These are phyloP conservation scores for Pittosporum tobira DNA, from an alignment of 129 eudicot genomes.

Conservation along the genomic window DNA sequence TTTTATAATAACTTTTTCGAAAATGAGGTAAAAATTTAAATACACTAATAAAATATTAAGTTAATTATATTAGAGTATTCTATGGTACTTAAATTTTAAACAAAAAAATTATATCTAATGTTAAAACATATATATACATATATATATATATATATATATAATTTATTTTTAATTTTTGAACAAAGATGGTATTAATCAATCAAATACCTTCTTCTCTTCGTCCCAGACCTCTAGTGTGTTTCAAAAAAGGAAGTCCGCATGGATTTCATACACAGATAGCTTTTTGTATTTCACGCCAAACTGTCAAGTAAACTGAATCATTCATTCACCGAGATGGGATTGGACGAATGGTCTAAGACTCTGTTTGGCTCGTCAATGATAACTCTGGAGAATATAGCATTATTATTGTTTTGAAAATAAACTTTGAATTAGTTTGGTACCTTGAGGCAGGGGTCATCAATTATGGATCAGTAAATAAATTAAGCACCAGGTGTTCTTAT, in stretches of 20 bases:
- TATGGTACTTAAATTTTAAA: no score
- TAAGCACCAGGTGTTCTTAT: not conserved
- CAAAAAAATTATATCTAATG: no score
- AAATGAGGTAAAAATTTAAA: no score
- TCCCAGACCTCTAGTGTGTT: not conserved
- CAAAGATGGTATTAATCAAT: constrained; percentile 36
- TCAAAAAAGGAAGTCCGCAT: constrained; percentile 1
- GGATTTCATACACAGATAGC: constrained; percentile 16
- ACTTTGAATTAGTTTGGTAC: not conserved
- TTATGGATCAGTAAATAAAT: not conserved
- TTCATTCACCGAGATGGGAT: constrained; percentile 17
- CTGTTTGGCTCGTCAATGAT: constrained; percentile 2
- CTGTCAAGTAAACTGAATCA: constrained; percentile 19
- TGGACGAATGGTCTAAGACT: constrained; percentile 27
- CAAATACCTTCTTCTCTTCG: constrained; percentile 14
- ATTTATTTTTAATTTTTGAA: no score
- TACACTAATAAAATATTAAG: no score
- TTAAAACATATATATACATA: no score
- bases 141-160: no score
- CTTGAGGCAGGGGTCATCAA: not conserved
- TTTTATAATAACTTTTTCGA: no score
- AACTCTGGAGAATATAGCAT: not conserved
- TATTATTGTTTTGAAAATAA: not conserved
- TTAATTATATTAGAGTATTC: no score
- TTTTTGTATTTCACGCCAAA: constrained; percentile 10